Base-by-base conservation (phyloP, 495 filamentous ascomycete genomes). In the Tetracladium marchalianum region DNA sequence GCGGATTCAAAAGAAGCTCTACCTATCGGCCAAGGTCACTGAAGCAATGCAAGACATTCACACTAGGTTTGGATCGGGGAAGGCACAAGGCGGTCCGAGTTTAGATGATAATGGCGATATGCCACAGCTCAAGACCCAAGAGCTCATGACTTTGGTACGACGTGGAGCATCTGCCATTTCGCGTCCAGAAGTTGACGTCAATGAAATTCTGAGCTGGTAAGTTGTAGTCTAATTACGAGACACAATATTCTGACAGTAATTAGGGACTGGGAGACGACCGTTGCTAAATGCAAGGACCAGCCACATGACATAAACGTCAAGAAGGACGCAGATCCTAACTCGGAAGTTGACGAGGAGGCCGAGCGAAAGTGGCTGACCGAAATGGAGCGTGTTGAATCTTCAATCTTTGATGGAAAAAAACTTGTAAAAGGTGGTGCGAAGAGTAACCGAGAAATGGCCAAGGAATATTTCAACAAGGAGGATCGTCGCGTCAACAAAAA, bases 1-100 rank as follows among this genome's bases (percentile, higher is more conserved):
- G 1, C 60, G 80, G 0, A 73, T 84, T 15, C 66, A 72, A 9
- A 85, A 84, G 67, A 85, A 85, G 59, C 62, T 81, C 0, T 85
- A 83, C 48, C 62, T 84, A 1, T 77, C 78, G 0, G 66, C 71
- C 0, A 82, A 80, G 49, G 72, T 83, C 12, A 80, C 74, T 1
- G 78, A 80, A 50, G 66, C 67, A 1, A 75, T 78, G 71, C 61
- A 70, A 16, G 70, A 71, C 46, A 70, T 77, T 35, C 71, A 78
- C 52, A 60, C 64, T 5, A 53, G 60, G 12, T 59, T 60, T 42
- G 59, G 52, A 5, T 16, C 36, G n/a, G 22, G 32, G 15, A 65
- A 61, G 41, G 52, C 47, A 33, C 43, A 31, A 15, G 47, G 49
- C n/a, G 12, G 45, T 38, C 16, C 44, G 11, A 22, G 13, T 41